phyloP scores from a whole-genome alignment of 345 rosid species.

The Pistacia atlantica region DNA sequence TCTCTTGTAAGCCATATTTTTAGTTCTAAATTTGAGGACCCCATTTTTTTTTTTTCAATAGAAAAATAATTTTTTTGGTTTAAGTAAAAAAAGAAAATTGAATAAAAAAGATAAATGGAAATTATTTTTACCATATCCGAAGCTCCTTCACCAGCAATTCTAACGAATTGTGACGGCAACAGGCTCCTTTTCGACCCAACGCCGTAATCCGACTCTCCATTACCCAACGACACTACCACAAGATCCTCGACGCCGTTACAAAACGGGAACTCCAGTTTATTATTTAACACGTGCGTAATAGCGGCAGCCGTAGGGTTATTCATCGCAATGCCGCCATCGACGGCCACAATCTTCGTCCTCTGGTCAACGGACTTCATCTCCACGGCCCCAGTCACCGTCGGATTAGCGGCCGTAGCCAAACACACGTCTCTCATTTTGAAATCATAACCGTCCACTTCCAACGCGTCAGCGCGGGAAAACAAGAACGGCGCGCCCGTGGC shows the following conservation, averaged over 20 bases:
- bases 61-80: background rate
- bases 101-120: background rate
- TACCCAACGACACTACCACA: slow-evolving; percentile 80
- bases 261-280: slow-evolving; percentile 86
- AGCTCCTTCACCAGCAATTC: slow-evolving; percentile 67
- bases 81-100: too few species aligned
- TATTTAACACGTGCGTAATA: slow-evolving; percentile 83
- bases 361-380: slow-evolving; percentile 64
- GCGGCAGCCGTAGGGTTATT: slow-evolving; percentile 94
- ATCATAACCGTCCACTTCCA: slow-evolving; percentile 83
- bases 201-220: slow-evolving; percentile 58
- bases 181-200: slow-evolving; percentile 5
- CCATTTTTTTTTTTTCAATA: background rate
- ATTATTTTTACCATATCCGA: slow-evolving; percentile 48
- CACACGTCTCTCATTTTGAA: slow-evolving; percentile 87
- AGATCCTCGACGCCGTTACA: slow-evolving; percentile 73
- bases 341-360: slow-evolving; percentile 63
- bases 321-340: slow-evolving; percentile 82
- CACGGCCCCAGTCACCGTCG: slow-evolving; percentile 49
- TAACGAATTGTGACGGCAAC: slow-evolving; percentile 32
- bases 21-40: too few species aligned
- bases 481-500: slow-evolving; percentile 76
- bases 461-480: slow-evolving; percentile 93
- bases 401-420: slow-evolving; percentile 69
- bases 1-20: too few species aligned